Evolutionary conservation across 306 rosid species (phyloP), one percentile per base, ranked within the genome.

Genomic region (Vachellia collinsii): DNA sequence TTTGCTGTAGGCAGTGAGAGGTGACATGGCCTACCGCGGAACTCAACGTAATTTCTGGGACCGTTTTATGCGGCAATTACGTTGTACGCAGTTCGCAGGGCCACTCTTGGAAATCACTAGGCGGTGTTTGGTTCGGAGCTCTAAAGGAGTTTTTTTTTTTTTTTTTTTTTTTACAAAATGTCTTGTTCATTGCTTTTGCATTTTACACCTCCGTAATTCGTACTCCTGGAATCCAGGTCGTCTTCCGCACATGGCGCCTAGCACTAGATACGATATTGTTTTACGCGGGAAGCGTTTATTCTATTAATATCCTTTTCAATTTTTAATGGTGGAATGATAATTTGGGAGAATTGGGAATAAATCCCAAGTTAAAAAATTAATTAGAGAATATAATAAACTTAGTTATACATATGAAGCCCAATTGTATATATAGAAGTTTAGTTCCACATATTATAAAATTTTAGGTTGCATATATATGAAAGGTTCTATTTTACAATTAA

Each of bases 1-100:
- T 78, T 51, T 66, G 80, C 34, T 42, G 80, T 16, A 11, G 72
- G 37, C 37, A 13, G 39, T 20, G 75, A 39, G 6, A 0, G 19
- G 34, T 41, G 72, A 76, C 22, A 53, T 75, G 77, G 63, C 76
- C 19, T 69, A 62, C 53, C 20, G 36, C 56, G 56, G 78, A 17
- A 36, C 34, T 20, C 6, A 41, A 42, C 78, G 17, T 62, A 39
- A 83, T 73, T 29, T 70, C 17, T 69, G 74, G 47, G 74, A 37
- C 51, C 64, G 37, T 76, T 76, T 58, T 53, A 70, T 64, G 76
- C 23, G 13, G 16, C 10, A 34, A 23, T 69, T 13, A 22, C 19
- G 51, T 73, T n/a, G 50, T 20, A 20, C 66, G 65, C 62, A 34
- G 1, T 22, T 4, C 47, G 48, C 77, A 51, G 64, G 43, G 63